These are phyloP conservation scores for Nannizziopsis arthrosporioides DNA, from an alignment of 2,329 filamentous ascomycete genomes.

Conservation along the genomic window DNA sequence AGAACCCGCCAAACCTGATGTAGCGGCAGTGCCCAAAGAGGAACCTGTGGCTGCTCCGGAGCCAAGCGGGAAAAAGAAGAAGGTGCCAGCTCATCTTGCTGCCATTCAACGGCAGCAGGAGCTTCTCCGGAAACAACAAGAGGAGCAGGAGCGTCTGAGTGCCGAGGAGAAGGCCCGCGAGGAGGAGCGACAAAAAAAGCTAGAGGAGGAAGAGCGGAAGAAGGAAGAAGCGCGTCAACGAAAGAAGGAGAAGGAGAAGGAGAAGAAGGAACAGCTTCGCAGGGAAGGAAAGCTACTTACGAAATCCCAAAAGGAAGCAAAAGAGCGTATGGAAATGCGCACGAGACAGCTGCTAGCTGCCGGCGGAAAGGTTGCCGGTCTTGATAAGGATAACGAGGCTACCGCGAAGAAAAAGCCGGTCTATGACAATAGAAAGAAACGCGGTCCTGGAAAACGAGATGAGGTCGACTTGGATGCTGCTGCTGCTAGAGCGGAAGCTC, in stretches of 20 bases:
- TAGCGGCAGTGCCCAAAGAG: slow-evolving; percentile 25
- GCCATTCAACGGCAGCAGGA: slow-evolving; percentile 42
- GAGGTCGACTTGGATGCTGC: slow-evolving; percentile 41
- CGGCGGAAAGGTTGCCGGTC: slow-evolving; percentile 37
- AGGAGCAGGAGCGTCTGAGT: slow-evolving; percentile 33
- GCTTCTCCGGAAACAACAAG: slow-evolving; percentile 33
- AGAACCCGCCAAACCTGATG: slow-evolving; percentile 41
- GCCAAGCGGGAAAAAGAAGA: slow-evolving; percentile 62
- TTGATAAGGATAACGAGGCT: slow-evolving; percentile 36
- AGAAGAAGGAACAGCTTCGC: slow-evolving; percentile 41
- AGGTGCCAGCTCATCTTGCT: slow-evolving; percentile 52
- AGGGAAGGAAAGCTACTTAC: slow-evolving; percentile 40
- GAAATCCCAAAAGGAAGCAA: slow-evolving; percentile 39
- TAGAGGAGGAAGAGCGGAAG: slow-evolving; percentile 38
- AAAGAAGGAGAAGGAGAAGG: slow-evolving; percentile 40
- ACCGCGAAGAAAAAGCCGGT: slow-evolving; percentile 62
- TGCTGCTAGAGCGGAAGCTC: slow-evolving; percentile 36
- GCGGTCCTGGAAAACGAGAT: slow-evolving; percentile 52
- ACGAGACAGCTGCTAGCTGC: slow-evolving; percentile 41
- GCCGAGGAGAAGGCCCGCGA: slow-evolving; percentile 33
- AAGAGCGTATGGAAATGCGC: slow-evolving; percentile 37
- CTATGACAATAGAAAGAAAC: slow-evolving; percentile 63
- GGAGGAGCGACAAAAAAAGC: slow-evolving; percentile 27
- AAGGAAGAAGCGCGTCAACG: slow-evolving; percentile 36
- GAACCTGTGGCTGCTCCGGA: slow-evolving; percentile 26